Percentiles rank a stretch among this genome's conserved stretches.
These are phyloP conservation scores for Cynara cardunculus DNA, from an alignment of 129 eudicot genomes.

Conservation along the genomic window DNA sequence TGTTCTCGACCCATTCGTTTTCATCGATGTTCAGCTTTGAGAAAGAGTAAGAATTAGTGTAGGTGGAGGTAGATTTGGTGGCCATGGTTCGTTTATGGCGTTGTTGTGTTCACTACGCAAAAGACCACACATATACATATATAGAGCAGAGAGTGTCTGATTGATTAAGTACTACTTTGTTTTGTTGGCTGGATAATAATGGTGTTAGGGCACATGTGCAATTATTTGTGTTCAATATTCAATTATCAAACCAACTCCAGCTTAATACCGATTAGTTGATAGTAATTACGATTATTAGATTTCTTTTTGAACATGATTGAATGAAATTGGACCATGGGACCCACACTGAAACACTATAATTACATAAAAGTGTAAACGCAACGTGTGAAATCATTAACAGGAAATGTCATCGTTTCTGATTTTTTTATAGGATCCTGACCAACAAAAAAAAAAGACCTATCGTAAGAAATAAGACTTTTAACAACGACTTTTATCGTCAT, in stretches of 20 bases:
- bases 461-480: too few species aligned
- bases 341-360: too few species aligned
- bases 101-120: neutral
- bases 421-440: too few species aligned
- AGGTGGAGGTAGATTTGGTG: neutral
- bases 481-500: too few species aligned
- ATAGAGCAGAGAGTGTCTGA: neutral
- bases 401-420: too few species aligned
- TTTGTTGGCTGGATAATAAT: neutral
- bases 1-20: conserved; percentile 34
- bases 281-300: neutral
- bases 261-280: neutral
- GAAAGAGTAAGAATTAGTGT: neutral
- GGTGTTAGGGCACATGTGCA: conserved; percentile 21
- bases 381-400: too few species aligned
- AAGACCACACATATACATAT: neutral
- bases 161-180: neutral
- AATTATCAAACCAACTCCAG: neutral
- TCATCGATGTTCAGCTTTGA: conserved; percentile 1
- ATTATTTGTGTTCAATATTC: neutral
- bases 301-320: too few species aligned
- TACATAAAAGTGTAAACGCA: too few species aligned
- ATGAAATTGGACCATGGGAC: too few species aligned
- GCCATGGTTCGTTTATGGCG: neutral
- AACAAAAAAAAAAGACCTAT: too few species aligned